Base-by-base conservation (phyloP, 2,329 filamentous ascomycete genomes). In the Aspergillus aculeatus region DNA sequence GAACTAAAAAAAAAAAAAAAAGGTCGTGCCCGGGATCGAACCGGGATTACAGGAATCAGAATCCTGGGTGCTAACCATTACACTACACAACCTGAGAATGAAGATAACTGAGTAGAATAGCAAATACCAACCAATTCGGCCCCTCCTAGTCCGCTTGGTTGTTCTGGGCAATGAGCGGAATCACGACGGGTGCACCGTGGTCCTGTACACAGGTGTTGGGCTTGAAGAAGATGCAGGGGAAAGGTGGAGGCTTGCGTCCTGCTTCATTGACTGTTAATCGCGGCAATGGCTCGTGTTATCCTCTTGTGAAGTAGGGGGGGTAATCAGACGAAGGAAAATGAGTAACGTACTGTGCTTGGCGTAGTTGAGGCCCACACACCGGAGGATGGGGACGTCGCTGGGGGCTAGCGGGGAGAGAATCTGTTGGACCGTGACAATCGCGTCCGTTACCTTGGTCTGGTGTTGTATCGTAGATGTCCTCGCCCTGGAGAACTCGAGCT, bases 201-300 rank as follows among this genome's bases (percentile, higher is more conserved):
- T 87, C 87, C 1, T 82, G 73, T 9, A 91, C 78, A 1, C 87
- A 78, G 3, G 87, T 89, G 9, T 78, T 72, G 9, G 89, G 87
- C 71, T 90, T 90, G 76, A 86, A 86, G 74, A 91, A 91, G 32
- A 91, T 77, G 21, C 89, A 82, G 1, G 89, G 89, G 63, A 84
- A 88, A 65, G 81, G 80, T 0, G 83, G 83, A 0, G 78, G 77
- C 5, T 77, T 82, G 16, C 82, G 77, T 3, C 79, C 79, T 5
- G 81, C 80, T 71, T 85, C 82, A 38, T 77, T 75, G 65, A 84
- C 82, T 84, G 53, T 19, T 14, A 1, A 29, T 6, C 6, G 9
- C 6, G 9, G 56, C 1, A 16, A 32, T n/a, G 35, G 47, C 38
- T 29, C 48, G 44, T 26, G 26, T 29, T 29, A 29, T 29, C 1